Base-by-base conservation (phyloP, 768 basidiomycete genomes). In the Amanita muscaria region DNA sequence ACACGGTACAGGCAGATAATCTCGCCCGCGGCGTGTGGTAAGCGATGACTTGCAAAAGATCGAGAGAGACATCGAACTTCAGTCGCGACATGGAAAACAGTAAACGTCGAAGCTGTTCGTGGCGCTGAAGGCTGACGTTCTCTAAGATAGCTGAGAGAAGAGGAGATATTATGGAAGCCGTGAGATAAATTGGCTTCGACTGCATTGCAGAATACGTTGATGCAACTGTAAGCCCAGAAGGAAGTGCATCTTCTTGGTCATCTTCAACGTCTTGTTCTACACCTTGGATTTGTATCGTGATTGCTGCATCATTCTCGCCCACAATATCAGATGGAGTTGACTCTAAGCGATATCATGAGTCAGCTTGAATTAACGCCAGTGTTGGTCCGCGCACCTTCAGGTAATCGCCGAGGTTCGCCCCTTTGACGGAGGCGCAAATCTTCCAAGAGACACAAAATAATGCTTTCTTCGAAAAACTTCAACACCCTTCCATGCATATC, bases 41-140 rank as follows among this genome's bases (percentile, higher is more conserved):
- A 10, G 85, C 86, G 22, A 80, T 65, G 24, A 88, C 69, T 49
- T 85, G 77, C 8, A 92, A 69, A 1, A 87, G 45, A 59, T 90
- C 88, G 33, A 77, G 65, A 56, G 81, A 80, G 3, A 75, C 68
- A 58, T 90, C 87, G 0, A 72, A 67, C 55, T 88, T 90, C 24
- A 38, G 18, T 12, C 30, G 27, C 8, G 29, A 19, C 7, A 39
- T 37, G 19, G 37, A 24, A 31, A n/a, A 16, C 11, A 46, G 7
- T 30, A 46, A 4, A 21, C 44, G 44, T 31, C 19, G 16, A 21
- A 46, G 24, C 12, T 19, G 27, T 38, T 46, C 33, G 4, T 31
- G 37, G 18, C 21, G 27, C 19, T 39, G 36, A 11, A 19, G 34
- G 7, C 16, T 68, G 33, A 86, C 63, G 34, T 63, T 66, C 48